Evolutionary conservation across 164 flowering plant genomes (phyloP), one percentile per base, ranked within the genome.

Genomic region (Cinnamomum chago): DNA sequence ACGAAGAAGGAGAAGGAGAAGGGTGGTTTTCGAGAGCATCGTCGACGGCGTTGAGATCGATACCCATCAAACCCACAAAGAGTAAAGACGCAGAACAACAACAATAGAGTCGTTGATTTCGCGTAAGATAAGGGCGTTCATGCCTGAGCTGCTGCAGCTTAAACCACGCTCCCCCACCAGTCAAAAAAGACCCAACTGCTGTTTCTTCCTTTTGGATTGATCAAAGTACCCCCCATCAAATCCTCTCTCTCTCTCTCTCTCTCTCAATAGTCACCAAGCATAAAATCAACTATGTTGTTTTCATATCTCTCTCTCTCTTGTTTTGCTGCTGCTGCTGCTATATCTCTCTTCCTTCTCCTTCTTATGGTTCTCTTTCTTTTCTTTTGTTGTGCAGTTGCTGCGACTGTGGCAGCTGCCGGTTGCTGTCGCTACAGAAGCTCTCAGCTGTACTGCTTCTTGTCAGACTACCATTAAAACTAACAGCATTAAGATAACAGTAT

Each of bases 21-120:
- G 80, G 27, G 62, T 67, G 67, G 66, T 67, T 66, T 1, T 79
- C 83, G 23, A 76, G 79, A 6, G 85, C 92, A n/a, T 88, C 93
- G 17, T 85, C 86, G 75, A 81, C 76, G 55, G 77, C 80, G 17
- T 88, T 87, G 83, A 94, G 86, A 82, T 94, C 98, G 76, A 92
- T 89, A 55, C 76, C 84, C 89, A 89, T 85, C 62, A 77, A 67
- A 71, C 47, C 62, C 70, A 71, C 28, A 55, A 33, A 51, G 50
- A 33, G 50, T 17, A 27, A 69, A 75, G 71, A n/a, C 70, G 58
- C 67, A 64, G 76, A 76, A 82, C 47, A 73, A 78, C 72, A 82
- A 78, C 76, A 70, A 83, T 70, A 60, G 76, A 62, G 74, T 75
- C 71, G 76, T 73, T 69, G 62, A 71, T 50, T 74, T 62, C 75